These are phyloP conservation scores for Ploettnerulaceae sp. DNA, from an alignment of 2,329 filamentous ascomycete species.

Conservation along the genomic window DNA sequence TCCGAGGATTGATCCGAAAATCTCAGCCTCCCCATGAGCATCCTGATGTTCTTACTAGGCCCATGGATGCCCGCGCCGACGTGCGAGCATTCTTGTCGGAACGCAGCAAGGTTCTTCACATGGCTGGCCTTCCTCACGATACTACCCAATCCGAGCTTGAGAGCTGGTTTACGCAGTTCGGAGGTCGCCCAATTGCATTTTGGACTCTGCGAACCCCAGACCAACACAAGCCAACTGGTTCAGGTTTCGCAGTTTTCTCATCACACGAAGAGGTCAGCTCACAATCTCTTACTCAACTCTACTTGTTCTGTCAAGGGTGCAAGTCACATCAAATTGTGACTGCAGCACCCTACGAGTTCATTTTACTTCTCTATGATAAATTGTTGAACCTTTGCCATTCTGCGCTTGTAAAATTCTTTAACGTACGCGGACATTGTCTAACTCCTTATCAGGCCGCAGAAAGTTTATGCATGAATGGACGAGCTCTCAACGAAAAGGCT, in stretches of 20 bases:
- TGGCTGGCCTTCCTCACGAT: conserved; percentile 95
- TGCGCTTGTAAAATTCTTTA: conserved; percentile 31
- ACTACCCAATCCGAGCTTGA: conserved; percentile 98
- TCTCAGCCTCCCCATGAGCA: conserved; percentile 92
- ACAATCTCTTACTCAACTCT: conserved; percentile 26
- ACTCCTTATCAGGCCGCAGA: conserved; percentile 71
- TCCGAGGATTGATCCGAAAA: conserved; percentile 90
- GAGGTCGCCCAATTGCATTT: conserved; percentile 94
- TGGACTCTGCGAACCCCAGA: conserved; percentile 97
- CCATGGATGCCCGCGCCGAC: conserved; percentile 95
- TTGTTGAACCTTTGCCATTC: conserved; percentile 19
- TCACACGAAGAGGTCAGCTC: conserved; percentile 87
- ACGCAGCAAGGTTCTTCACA: conserved; percentile 95
- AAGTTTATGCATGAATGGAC: conserved; percentile 97
- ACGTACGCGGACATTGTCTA: conserved; percentile 32
- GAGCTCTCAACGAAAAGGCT: conserved; percentile 95
- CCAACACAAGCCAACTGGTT: conserved; percentile 98
- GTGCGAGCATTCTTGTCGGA: conserved; percentile 94
- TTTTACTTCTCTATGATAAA: conserved; percentile 32
- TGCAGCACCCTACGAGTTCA: conserved; percentile 28
- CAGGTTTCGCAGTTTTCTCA: conserved; percentile 96
- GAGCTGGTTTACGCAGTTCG: conserved; percentile 99
- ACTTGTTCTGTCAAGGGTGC: conserved; percentile 28
- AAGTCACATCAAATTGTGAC: conserved; percentile 27
- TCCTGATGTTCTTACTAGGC: conserved; percentile 87